Base-by-base conservation (phyloP, 140 eudicot genomes). In the Oenanthe javanica region DNA sequence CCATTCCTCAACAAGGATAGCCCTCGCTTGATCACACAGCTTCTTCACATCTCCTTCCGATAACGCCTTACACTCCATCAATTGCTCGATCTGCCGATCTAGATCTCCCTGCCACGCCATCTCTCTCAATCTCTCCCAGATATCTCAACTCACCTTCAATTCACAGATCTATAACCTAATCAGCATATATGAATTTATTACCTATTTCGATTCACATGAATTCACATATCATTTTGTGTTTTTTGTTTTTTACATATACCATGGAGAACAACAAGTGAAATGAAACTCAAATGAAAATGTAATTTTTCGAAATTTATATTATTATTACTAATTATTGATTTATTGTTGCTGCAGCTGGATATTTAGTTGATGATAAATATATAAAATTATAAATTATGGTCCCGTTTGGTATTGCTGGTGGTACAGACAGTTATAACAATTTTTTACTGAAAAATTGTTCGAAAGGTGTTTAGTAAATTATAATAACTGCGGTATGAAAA, bases 11-110 rank as follows among this genome's bases (percentile, higher is more conserved):
- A 91, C 96, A 31, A 90, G 90, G 69, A 90, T 85, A 23, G 87
- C 89, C 80, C 89, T 84, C 47, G 91, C 91, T 72, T 89, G 90
- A 78, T 89, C 92, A 76, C 92, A 89, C 8, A 89, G 86, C 80
- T 80, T 72, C 80, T 87, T 88, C 79, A 92, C 97, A 82, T 90
- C 97, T 72, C 87, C 86, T 86, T 92, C 97, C 81, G 89, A 14
- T 80, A 92, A 80, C 75, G 93, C 87, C 88, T 92, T 92, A 90
- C 97, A 92, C 81, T 92, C 97, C 97, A 92, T 92, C 90, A 92
- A 86, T 81, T 90, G 97, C 86, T 90, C 96, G 84, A 92, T 90
- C 76, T 90, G 96, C 86, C 97, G 89, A 82, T 92, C 97, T 83
- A 92, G 83, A 90, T 92, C 96, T 83, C 87, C 87, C 10, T 67